Conservation (phyloP, 2,329 filamentous ascomycete species). For the Aspergillaceae sp. region DNA sequence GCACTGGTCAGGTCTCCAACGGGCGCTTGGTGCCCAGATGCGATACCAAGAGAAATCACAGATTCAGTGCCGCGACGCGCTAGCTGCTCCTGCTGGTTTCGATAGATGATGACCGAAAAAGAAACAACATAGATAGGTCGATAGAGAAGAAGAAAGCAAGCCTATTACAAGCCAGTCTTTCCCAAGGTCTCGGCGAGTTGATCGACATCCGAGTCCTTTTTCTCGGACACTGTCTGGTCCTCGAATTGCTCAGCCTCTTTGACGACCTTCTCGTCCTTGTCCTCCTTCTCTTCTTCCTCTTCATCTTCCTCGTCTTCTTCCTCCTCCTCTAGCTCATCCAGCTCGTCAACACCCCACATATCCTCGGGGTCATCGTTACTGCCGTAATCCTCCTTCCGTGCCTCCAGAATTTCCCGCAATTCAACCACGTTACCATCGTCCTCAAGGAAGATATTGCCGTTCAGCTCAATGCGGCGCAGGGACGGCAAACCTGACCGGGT, state of each 20-base stretch:
- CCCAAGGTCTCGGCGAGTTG: slow-evolving; percentile 65
- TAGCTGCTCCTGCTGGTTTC: not conserved
- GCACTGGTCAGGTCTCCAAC: not conserved
- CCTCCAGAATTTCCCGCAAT: slow-evolving; percentile 63
- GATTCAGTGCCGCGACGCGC: too few relatives aligned
- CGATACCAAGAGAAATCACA: too few relatives aligned
- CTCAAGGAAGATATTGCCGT: slow-evolving; percentile 90
- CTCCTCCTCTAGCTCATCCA: slow-evolving; percentile 75
- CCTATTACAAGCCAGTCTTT: slow-evolving; percentile 49
- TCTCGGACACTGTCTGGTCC: slow-evolving; percentile 59
- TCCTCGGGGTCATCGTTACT: slow-evolving; percentile 62
- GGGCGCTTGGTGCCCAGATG: too few relatives aligned
- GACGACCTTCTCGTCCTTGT: slow-evolving; percentile 57
- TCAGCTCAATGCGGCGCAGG: slow-evolving; percentile 80
- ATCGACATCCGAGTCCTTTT: slow-evolving; percentile 72
- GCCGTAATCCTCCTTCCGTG: slow-evolving; percentile 62
- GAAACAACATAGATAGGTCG: slow-evolving; percentile 13
- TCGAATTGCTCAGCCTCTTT: slow-evolving; percentile 52
- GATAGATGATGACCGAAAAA: not conserved
- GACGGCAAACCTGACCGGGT: slow-evolving; percentile 61
- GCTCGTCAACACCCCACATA: slow-evolving; percentile 74
- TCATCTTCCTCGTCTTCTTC: slow-evolving; percentile 62
- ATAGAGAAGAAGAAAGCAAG: slow-evolving; percentile 13
- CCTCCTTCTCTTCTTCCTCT: slow-evolving; percentile 56
- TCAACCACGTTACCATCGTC: slow-evolving; percentile 65